A percentile compares a stretch with the other conserved stretches of the same genome.
Conservation (phyloP, 148 eudicot species). For the Spergularia bocconei region DNA sequence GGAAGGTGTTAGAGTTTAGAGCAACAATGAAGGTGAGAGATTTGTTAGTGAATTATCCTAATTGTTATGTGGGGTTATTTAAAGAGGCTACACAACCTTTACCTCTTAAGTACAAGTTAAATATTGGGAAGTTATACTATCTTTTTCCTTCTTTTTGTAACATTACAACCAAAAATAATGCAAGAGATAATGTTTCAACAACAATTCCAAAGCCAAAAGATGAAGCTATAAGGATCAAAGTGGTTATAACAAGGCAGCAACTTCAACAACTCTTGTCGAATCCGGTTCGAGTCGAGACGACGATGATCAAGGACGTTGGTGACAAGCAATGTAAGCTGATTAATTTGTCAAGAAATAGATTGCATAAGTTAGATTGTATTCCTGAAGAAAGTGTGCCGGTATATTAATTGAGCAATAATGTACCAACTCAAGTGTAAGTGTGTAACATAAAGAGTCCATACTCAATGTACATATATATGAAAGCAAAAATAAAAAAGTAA, state of each 20-base stretch:
- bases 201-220: background rate
- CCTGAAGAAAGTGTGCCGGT: constrained; percentile 36
- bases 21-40: constrained; percentile 26
- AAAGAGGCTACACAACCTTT: constrained; percentile 34
- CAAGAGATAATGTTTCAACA: background rate
- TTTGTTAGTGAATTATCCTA: constrained; percentile 31
- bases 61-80: constrained; percentile 32
- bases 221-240: constrained; percentile 47
- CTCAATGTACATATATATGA: too few relatives aligned
- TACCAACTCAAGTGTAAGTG: too few relatives aligned
- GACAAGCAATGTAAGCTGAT: constrained; percentile 7
- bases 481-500: too few relatives aligned
- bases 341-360: constrained; percentile 22
- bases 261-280: constrained; percentile 42
- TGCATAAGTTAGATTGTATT: constrained; percentile 42
- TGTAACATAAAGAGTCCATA: too few relatives aligned
- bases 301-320: constrained; percentile 22
- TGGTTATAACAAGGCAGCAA: constrained; percentile 64
- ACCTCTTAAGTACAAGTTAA: constrained; percentile 29
- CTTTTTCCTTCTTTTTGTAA: constrained; percentile 24
- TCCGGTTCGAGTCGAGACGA: constrained; percentile 29
- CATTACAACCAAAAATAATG: background rate
- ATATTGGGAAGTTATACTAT: constrained; percentile 26
- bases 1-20: constrained; percentile 29
- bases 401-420: background rate